These are phyloP conservation scores for Mycena pura DNA, from an alignment of 768 basidiomycete species.

Conservation along the genomic window DNA sequence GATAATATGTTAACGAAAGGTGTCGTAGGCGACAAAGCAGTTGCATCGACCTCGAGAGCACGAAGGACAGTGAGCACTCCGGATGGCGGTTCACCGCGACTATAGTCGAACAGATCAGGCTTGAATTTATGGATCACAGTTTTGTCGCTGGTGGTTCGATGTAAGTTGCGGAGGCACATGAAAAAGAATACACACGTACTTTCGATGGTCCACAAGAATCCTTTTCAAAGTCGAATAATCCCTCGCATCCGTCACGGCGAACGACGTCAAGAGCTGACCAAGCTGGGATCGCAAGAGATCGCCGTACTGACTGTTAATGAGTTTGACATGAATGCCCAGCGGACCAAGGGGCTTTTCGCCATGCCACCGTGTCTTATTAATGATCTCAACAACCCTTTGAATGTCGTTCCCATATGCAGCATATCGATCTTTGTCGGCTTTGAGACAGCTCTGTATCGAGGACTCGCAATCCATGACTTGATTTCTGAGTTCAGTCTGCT, in stretches of 20 bases:
- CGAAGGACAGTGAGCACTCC: slow-evolving; percentile 78
- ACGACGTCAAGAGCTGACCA: slow-evolving; percentile 63
- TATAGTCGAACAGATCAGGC: slow-evolving; percentile 84
- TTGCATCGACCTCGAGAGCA: slow-evolving; percentile 72
- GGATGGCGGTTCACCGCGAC: slow-evolving; percentile 69
- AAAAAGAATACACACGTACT: slow-evolving; percentile 52
- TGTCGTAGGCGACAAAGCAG: not conserved
- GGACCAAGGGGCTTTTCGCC: slow-evolving; percentile 80
- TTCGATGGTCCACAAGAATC: slow-evolving; percentile 64
- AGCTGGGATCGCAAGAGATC: slow-evolving; percentile 70
- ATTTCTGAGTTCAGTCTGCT: slow-evolving; percentile 39
- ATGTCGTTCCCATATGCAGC: slow-evolving; percentile 70
- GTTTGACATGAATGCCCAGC: slow-evolving; percentile 78
- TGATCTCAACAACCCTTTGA: slow-evolving; percentile 58
- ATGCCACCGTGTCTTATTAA: slow-evolving; percentile 61
- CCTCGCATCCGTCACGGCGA: slow-evolving; percentile 72
- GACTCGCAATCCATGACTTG: slow-evolving; percentile 54
- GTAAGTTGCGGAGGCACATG: not conserved
- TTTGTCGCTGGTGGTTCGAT: slow-evolving; percentile 43
- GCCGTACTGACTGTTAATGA: slow-evolving; percentile 74
- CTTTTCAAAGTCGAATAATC: slow-evolving; percentile 66
- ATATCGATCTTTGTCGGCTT: slow-evolving; percentile 62
- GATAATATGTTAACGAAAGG: slow-evolving; percentile 20
- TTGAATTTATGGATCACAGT: slow-evolving; percentile 66
- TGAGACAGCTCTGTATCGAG: slow-evolving; percentile 56